Percentiles rank a stretch among this genome's conserved stretches.
Evolutionary conservation across 352 stramenopile genomes (phyloP).

Genomic region (Saprolegnia diclina): DNA sequence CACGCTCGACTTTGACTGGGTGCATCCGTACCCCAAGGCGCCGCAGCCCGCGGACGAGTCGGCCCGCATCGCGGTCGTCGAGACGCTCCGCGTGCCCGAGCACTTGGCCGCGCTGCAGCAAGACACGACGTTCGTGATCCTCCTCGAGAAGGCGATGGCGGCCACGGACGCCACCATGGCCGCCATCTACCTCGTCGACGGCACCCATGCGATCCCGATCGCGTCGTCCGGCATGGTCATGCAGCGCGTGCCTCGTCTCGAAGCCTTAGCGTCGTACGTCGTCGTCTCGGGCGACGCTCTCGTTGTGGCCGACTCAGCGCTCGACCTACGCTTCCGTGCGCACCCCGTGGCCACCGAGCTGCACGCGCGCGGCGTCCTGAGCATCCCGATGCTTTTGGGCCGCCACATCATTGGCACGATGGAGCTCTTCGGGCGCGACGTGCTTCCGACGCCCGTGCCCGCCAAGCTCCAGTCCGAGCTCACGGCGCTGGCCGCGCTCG

Average conservation of each 20-base stretch:
- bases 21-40: constrained; percentile 73
- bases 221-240: constrained; percentile 39
- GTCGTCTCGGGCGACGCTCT: constrained; percentile 40
- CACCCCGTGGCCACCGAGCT: constrained; percentile 62
- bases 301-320: constrained; percentile 55
- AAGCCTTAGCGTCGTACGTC: constrained; percentile 58
- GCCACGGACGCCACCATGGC: constrained; percentile 30
- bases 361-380: constrained; percentile 51
- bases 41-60: constrained; percentile 39
- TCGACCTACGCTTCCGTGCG: constrained; percentile 56
- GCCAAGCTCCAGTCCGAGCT: background rate
- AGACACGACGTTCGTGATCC: constrained; percentile 8
- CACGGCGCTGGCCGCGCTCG: background rate
- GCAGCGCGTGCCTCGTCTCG: constrained; percentile 33
- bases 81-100: constrained; percentile 38
- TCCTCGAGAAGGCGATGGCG: constrained; percentile 9
- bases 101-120: constrained; percentile 35
- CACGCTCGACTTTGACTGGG: constrained; percentile 71
- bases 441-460: background rate
- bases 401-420: constrained; percentile 21
- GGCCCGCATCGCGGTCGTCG: constrained; percentile 46
- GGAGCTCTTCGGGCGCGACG: background rate
- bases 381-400: constrained; percentile 42
- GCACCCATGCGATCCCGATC: constrained; percentile 56
- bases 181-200: constrained; percentile 59